phyloP scores from a whole-genome alignment of 2,329 filamentous ascomycete species.

The Dendrostoma leiphaemia region DNA sequence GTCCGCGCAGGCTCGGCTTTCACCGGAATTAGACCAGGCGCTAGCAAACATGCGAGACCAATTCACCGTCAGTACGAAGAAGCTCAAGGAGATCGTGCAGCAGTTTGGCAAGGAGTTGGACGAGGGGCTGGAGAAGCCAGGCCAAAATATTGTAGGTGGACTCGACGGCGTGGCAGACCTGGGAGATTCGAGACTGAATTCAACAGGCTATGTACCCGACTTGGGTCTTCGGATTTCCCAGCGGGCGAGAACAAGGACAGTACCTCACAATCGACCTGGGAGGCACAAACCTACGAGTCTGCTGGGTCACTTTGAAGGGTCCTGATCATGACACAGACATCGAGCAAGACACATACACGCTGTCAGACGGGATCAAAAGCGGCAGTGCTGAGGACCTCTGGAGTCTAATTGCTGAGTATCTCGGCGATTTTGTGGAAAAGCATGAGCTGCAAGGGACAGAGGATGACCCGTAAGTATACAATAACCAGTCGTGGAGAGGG shows the following conservation, averaged over 20 bases:
- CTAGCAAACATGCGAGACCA: not conserved
- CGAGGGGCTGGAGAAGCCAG: constrained; percentile 5
- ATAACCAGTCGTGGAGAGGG: constrained; percentile 31
- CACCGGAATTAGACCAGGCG: not conserved
- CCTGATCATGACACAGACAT: constrained; percentile 52
- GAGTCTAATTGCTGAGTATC: constrained; percentile 68
- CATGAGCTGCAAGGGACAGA: constrained; percentile 25
- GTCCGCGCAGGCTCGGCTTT: not conserved
- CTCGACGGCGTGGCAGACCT: not conserved
- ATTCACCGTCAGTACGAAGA: constrained; percentile 8
- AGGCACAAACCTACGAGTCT: constrained; percentile 33
- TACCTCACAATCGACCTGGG: constrained; percentile 33
- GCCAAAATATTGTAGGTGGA: constrained; percentile 10
- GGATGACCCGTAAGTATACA: constrained; percentile 39
- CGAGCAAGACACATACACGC: constrained; percentile 68
- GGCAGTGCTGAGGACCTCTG: constrained; percentile 65
- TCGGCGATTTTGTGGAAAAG: constrained; percentile 65
- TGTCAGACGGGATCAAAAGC: constrained; percentile 66
- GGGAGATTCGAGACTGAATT: not conserved
- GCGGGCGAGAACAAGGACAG: constrained; percentile 69
- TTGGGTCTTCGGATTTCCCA: constrained; percentile 48
- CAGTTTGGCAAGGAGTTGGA: constrained; percentile 10
- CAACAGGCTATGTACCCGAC: constrained; percentile 17
- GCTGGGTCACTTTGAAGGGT: constrained; percentile 26
- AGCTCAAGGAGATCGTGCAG: constrained; percentile 8